These are phyloP conservation scores for Pichia sp. DNA, from an alignment of 1,139 yeast species.

Conservation along the genomic window DNA sequence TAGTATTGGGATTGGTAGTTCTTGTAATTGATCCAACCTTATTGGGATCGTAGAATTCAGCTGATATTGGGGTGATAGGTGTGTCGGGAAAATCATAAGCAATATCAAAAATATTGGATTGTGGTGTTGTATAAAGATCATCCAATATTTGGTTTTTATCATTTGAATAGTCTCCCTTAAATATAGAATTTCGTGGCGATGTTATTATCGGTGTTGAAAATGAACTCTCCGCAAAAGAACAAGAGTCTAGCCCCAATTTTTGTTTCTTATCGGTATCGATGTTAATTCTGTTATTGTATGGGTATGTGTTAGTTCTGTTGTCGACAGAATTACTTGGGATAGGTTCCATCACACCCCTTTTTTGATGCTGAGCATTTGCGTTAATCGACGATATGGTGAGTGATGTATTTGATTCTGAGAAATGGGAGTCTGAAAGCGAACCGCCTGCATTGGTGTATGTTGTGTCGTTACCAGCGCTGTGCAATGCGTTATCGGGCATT, in stretches of 20 bases:
- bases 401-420: conserved; percentile 5
- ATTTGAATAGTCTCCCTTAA: background rate
- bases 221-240: background rate
- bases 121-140: conserved; percentile 7
- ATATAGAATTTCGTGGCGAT: no score
- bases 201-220: background rate
- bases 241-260: no score
- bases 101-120: background rate
- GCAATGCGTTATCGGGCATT: background rate
- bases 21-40: background rate
- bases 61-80: conserved; percentile 9
- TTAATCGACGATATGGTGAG: conserved; percentile 5
- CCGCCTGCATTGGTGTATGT: background rate
- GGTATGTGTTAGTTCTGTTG: background rate
- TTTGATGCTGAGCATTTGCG: background rate
- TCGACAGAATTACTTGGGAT: no score
- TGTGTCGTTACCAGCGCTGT: background rate
- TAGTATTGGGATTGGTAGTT: background rate
- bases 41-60: background rate
- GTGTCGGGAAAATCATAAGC: conserved; percentile 1
- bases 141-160: background rate
- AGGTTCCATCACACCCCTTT: background rate
- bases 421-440: conserved; percentile 1
- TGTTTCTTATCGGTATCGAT: background rate
- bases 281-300: background rate